Conservation (phyloP, 1,284 basidiomycete species). For the Waitea zeae region DNA sequence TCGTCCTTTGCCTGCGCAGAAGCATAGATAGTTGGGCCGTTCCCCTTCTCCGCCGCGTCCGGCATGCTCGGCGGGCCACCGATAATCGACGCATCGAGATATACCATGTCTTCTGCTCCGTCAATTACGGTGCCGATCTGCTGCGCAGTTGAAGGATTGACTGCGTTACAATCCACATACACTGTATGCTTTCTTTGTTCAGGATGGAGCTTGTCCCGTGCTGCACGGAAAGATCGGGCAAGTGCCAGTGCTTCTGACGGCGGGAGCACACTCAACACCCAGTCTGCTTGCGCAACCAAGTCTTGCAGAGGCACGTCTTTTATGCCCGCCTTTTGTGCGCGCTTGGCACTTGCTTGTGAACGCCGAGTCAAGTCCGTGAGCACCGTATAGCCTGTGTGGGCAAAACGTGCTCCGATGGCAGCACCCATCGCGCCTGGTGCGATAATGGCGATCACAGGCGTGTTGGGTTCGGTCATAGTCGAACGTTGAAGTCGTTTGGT, state of each 20-base stretch:
- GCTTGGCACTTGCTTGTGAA: slow-evolving; percentile 24
- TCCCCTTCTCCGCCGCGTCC: slow-evolving; percentile 15
- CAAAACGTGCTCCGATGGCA: slow-evolving; percentile 23
- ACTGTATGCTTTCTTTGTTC: slow-evolving; percentile 10
- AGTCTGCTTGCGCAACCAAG: slow-evolving; percentile 23
- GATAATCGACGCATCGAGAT: slow-evolving; percentile 42
- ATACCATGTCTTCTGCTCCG: slow-evolving; percentile 10
- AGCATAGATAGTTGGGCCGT: slow-evolving; percentile 38
- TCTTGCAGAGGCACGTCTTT: slow-evolving; percentile 25
- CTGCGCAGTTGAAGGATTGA: slow-evolving; percentile 31
- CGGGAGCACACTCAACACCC: slow-evolving; percentile 39
- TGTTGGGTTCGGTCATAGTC: too few species aligned
- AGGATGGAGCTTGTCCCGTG: too few species aligned
- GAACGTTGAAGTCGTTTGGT: too few species aligned
- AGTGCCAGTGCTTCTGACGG: slow-evolving; percentile 33
- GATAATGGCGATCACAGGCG: slow-evolving; percentile 21
- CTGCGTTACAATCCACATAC: slow-evolving; percentile 45
- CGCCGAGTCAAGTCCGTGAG: slow-evolving; percentile 32
- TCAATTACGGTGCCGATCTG: slow-evolving; percentile 21
- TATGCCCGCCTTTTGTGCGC: slow-evolving; percentile 37
- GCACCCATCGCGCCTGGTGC: slow-evolving; percentile 27
- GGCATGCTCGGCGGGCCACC: slow-evolving; percentile 26
- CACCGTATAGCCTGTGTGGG: slow-evolving; percentile 24
- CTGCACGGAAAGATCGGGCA: slow-evolving; percentile 12
- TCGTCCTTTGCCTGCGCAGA: slow-evolving; percentile 20